Base-by-base conservation (phyloP, 306 rosid genomes). In the Cucurbita maxima region DNA sequence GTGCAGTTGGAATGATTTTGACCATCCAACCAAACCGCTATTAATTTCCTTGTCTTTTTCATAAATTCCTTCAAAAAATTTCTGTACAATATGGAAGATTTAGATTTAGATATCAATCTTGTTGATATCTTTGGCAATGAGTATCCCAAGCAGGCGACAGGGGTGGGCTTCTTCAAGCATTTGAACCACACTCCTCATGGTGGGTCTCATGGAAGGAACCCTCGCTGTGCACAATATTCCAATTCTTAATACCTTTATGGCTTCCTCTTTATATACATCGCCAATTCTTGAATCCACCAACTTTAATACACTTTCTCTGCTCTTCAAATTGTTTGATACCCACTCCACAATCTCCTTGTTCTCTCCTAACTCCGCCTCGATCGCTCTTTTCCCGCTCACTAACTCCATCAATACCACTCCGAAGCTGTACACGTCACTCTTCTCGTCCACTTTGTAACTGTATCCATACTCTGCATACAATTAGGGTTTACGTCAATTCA, bases 371-470 rank as follows among this genome's bases (percentile, higher is more conserved):
- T 86, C 96, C 0, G 88, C 45, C 34, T 95, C 97, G 1, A 80
- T 91, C 5, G 99, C 89, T 81, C 82, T 95, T 63, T 88, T 95
- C 1, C 99, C 96, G 0, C 86, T 88, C 71, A 91, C 97, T 1
- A 95, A 66, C 81, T 95, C 99, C 91, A 95, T 83, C 11, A 95
- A 50, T 25, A 95, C 99, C 22, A 95, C 99, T 3, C 99, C 97
- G 45, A 91, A 94, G 47, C 99, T 94, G 30, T 94, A 94, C 47
- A 94, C 96, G 7, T 95, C 99, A 61, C 97, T 86, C 82, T 95
- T 95, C 86, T 91, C 99, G 15, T 83, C 92, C 62, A 95, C 96
- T 47, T 79, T 91, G 85, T 79, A 80, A 0, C 91, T 89, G 82
- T 95, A 95, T 0, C 91, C 99, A 74, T 91, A 95, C 68, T 95